Percentiles rank a stretch among this genome's conserved stretches.
Conservation (phyloP, 2,329 filamentous ascomycete genomes). For the Calcarisporium arbuscula region DNA sequence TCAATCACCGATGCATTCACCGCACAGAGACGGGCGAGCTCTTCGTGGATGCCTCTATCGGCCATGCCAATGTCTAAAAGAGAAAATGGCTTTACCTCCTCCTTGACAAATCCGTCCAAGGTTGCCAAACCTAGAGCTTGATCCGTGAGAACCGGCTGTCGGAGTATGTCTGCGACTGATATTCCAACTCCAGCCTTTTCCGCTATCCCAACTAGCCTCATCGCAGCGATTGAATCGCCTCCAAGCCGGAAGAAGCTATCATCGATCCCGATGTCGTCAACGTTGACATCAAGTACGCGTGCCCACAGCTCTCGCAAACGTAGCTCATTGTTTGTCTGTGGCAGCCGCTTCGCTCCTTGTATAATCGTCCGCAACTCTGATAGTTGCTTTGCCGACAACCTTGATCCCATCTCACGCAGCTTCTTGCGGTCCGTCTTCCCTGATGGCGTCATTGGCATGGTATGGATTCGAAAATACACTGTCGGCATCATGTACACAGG, state of each 20-base stretch:
- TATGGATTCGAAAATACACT: slow-evolving; percentile 2
- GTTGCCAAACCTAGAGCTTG: slow-evolving; percentile 3
- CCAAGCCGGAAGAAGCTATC: slow-evolving; percentile 35
- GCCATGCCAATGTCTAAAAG: no score
- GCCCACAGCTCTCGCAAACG: slow-evolving; percentile 1
- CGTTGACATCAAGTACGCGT: not conserved
- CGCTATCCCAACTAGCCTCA: slow-evolving; percentile 33
- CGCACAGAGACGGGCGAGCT: no score
- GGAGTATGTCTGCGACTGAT: slow-evolving; percentile 8
- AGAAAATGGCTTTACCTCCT: no score
- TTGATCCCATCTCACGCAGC: slow-evolving; percentile 5
- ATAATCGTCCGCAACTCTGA: no score
- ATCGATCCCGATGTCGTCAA: slow-evolving; percentile 17
- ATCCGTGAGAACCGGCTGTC: slow-evolving; percentile 4
- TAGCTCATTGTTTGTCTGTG: not conserved
- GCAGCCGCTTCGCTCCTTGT: no score
- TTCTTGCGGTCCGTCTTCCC: slow-evolving; percentile 7
- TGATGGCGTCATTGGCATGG: slow-evolving; percentile 2
- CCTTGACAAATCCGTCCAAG: no score
- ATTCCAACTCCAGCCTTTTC: slow-evolving; percentile 14
- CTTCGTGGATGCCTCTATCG: no score
- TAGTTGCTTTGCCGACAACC: no score
- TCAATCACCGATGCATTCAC: not conserved
- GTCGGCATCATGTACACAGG: slow-evolving; percentile 7
- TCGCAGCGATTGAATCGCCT: slow-evolving; percentile 38